Evolutionary conservation across 805 yeast species (phyloP), one percentile per base, ranked within the genome.

Genomic region (Vanderwaltozyma polyspora): DNA sequence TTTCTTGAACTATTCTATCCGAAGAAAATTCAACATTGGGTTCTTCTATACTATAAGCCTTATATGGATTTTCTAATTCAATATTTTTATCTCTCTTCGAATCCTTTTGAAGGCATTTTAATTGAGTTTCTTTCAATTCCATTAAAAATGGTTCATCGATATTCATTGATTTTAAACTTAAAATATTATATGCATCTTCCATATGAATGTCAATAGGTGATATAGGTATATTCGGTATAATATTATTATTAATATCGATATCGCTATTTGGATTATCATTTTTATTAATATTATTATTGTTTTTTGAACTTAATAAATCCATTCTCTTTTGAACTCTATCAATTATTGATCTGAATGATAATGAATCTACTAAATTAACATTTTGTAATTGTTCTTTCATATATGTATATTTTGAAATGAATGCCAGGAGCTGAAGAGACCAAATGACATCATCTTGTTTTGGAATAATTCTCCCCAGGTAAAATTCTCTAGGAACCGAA

Each of bases 391-490:
- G 68, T 25, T 75, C 78, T 48, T 87, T 81, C 55, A 87, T 63
- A 41, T 74, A 70, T 0, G 95, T 78, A 50, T 91, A 89, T 57
- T 89, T 89, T 4, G 96, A 86, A 28, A 87, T 83, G 57, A 86
- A 89, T 11, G 97, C 97, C 33, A 91, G 59, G 15, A 91, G 67
- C 57, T 89, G 97, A 35, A 89, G 64, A 4, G 94, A 80, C 95
- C 95, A 86, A 25, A 85, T 77, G 13, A 89, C 83, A 52, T 89
- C 98, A 53, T 89, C 96, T 42, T 83, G 94, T 37, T 84, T 72
- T 1, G 96, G 96, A 5, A 86, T 70, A n/a, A 87, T 68, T 16
- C 77, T 74, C 2, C 94, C 94, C 28, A 79, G 60, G 31, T 64
- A 57, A 46, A 76, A 76, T 17, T 59, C 58, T 34, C 84, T 63